Evolutionary conservation across 768 basidiomycete genomes (phyloP).

Genomic region (Pleurotus citrinopileatus): DNA sequence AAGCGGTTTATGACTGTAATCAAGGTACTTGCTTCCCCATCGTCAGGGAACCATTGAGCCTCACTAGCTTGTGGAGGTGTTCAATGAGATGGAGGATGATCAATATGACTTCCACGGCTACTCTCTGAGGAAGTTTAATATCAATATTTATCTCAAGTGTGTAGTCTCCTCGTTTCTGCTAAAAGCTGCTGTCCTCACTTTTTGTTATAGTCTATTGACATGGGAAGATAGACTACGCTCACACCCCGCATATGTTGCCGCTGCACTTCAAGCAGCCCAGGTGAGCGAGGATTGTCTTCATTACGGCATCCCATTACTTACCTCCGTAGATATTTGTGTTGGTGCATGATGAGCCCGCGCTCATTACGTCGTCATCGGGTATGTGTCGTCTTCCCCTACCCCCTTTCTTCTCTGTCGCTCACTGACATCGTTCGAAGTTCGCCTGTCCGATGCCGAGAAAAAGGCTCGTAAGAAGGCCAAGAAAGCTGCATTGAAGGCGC

Average conservation of each 20-base stretch:
- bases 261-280: conserved; percentile 68
- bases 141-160: conserved; percentile 84
- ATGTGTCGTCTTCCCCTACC: conserved; percentile 9
- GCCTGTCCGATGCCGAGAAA: conserved; percentile 62
- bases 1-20: conserved; percentile 80
- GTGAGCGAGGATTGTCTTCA: conserved; percentile 32
- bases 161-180: conserved; percentile 23
- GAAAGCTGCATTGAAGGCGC: conserved; percentile 65
- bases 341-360: conserved; percentile 68
- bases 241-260: conserved; percentile 72
- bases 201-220: conserved; percentile 54
- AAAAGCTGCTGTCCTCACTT: background rate
- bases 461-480: conserved; percentile 88
- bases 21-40: conserved; percentile 44
- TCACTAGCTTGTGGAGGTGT: no score
- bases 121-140: conserved; percentile 83
- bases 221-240: conserved; percentile 83
- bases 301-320: conserved; percentile 8
- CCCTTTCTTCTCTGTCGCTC: background rate
- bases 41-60: no score
- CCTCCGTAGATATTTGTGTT: conserved; percentile 64
- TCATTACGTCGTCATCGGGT: conserved; percentile 46
- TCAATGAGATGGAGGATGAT: conserved; percentile 88
- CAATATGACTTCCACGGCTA: conserved; percentile 99
- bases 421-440: conserved; percentile 23